phyloP scores from a whole-genome alignment of 495 filamentous ascomycete species.

The Cryomyces minteri region DNA sequence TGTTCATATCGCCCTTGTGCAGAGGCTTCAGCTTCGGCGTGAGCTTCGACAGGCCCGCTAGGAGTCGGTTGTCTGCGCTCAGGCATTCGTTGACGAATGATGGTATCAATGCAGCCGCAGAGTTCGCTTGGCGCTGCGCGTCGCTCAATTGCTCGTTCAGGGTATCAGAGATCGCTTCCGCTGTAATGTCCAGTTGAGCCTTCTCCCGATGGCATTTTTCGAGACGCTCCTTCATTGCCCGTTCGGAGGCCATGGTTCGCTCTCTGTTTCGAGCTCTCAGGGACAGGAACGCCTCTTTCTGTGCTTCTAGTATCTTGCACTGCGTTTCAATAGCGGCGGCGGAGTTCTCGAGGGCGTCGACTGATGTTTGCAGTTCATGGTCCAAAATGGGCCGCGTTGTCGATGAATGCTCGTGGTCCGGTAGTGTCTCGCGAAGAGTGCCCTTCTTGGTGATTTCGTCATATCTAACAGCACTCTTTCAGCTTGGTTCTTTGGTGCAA shows the following conservation, averaged over 20 bases:
- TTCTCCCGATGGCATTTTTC: conserved; percentile 13
- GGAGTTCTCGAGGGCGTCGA: conserved; percentile 16
- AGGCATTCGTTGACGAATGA: conserved; percentile 10
- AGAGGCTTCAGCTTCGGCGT: conserved; percentile 7
- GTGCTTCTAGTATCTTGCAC: conserved; percentile 14
- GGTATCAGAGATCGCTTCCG: conserved; percentile 12
- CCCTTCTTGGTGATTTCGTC: too few species aligned
- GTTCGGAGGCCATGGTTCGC: not conserved
- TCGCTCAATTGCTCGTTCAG: conserved; percentile 8
- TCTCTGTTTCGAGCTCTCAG: conserved; percentile 11
- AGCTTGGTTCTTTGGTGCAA: not conserved
- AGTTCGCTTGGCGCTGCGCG: conserved; percentile 7
- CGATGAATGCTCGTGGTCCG: conserved; percentile 1
- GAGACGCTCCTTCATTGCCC: conserved; percentile 2
- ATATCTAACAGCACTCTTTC: not conserved
- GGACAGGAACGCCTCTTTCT: conserved; percentile 15
- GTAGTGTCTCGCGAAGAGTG: conserved; percentile 1
- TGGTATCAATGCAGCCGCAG: conserved; percentile 4
- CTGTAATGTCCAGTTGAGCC: conserved; percentile 12
- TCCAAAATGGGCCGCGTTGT: conserved; percentile 11
- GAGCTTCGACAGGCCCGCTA: conserved; percentile 16
- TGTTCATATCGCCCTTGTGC: conserved; percentile 1
- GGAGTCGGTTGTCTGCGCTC: conserved; percentile 17
- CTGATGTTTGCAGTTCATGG: conserved; percentile 13
- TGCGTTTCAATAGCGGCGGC: conserved; percentile 19